phyloP scores from a whole-genome alignment of 2,329 filamentous ascomycete genomes.

The Ophiosphaerella herpotricha region DNA sequence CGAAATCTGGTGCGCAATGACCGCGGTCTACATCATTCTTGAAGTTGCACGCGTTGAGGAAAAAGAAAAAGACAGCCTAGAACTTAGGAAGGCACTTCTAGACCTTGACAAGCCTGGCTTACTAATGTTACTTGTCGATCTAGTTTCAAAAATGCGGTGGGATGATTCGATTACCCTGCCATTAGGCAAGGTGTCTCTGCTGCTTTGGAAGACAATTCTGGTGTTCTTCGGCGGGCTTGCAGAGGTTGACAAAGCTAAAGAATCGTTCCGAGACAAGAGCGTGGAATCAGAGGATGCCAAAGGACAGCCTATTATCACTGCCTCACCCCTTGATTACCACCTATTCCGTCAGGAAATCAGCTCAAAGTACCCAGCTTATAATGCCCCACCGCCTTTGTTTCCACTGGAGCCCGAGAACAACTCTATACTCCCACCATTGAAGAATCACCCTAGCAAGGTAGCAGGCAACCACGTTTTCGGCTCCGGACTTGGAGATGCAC shows the following conservation, averaged over 20 bases:
- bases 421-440: conserved; percentile 83
- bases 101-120: conserved; percentile 61
- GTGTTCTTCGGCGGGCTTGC: conserved; percentile 80
- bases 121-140: conserved; percentile 71
- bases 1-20: conserved; percentile 56
- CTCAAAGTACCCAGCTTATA: conserved; percentile 96
- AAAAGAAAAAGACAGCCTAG: conserved; percentile 53
- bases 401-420: conserved; percentile 89
- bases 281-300: conserved; percentile 61
- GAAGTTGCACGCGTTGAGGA: conserved; percentile 49
- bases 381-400: conserved; percentile 81
- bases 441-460: conserved; percentile 67
- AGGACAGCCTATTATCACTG: conserved; percentile 80
- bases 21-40: conserved; percentile 55
- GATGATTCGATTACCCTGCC: conserved; percentile 64
- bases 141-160: conserved; percentile 60
- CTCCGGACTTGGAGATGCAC: conserved; percentile 55
- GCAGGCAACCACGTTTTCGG: conserved; percentile 57
- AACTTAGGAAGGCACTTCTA: conserved; percentile 50
- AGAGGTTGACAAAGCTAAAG: conserved; percentile 75
- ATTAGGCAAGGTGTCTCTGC: conserved; percentile 64
- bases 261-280: conserved; percentile 64
- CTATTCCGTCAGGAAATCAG: conserved; percentile 95
- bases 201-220: conserved; percentile 91
- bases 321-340: conserved; percentile 94